Conservation (phyloP, 2,329 filamentous ascomycete genomes). For the Penicillium brevicompactum region DNA sequence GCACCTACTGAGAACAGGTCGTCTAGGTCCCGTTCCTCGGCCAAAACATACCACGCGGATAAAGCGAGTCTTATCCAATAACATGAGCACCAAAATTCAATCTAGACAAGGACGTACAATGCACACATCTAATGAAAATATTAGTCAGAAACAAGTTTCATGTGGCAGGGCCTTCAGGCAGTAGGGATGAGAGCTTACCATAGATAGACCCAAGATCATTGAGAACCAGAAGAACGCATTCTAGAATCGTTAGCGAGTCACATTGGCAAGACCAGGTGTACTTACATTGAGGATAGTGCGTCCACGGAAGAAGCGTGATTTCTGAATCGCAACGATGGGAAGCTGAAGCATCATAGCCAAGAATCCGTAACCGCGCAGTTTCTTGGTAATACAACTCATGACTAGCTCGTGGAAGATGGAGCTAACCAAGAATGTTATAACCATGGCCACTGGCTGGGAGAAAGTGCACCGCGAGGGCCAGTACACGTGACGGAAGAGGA, state of each 20-base stretch:
- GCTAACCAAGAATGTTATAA: slow-evolving; percentile 89
- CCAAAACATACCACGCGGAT: background rate
- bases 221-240: slow-evolving; percentile 89
- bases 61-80: background rate
- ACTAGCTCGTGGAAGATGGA: slow-evolving; percentile 91
- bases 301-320: slow-evolving; percentile 73
- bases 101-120: slow-evolving; percentile 56
- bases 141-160: background rate
- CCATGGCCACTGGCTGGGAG: slow-evolving; percentile 74
- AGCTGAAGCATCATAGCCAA: slow-evolving; percentile 95
- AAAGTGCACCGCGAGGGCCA: slow-evolving; percentile 75
- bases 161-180: background rate
- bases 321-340: slow-evolving; percentile 89
- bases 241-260: slow-evolving; percentile 26
- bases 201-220: slow-evolving; percentile 82
- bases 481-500: slow-evolving; percentile 93
- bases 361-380: slow-evolving; percentile 91
- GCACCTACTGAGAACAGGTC: background rate
- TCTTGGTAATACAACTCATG: slow-evolving; percentile 98
- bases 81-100: background rate
- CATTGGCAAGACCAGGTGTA: background rate
- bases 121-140: slow-evolving; percentile 54
- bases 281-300: slow-evolving; percentile 72
- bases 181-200: slow-evolving; percentile 57
- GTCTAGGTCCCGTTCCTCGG: slow-evolving; percentile 3